Evolutionary conservation across 1,139 yeast genomes (phyloP).

Genomic region (Meyerozyma elateridarum): DNA sequence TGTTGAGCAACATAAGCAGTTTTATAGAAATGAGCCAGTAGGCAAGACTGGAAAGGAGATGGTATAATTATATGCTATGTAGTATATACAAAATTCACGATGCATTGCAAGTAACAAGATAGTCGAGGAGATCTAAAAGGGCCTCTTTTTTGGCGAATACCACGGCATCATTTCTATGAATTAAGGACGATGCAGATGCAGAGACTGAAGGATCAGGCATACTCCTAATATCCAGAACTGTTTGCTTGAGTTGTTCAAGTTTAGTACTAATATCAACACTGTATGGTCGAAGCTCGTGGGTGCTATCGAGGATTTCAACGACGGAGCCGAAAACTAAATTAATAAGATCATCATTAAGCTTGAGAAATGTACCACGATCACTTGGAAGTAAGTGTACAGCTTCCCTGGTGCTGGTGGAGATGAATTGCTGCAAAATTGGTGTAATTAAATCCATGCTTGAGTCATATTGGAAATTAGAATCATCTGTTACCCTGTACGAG

Average conservation of each 20-base stretch:
- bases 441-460: constrained; percentile 6
- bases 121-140: constrained; percentile 6
- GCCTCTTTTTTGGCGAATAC: constrained; percentile 6
- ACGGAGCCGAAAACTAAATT: background rate
- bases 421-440: constrained; percentile 2
- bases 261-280: background rate
- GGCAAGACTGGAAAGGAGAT: constrained; percentile 24
- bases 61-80: too few relatives aligned
- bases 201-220: background rate
- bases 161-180: constrained; percentile 4
- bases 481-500: constrained; percentile 7
- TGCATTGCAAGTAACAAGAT: background rate
- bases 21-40: constrained; percentile 50
- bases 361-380: constrained; percentile 8
- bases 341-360: constrained; percentile 11
- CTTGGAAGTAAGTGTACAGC: constrained; percentile 3
- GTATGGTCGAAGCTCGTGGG: too few relatives aligned
- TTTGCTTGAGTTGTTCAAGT: background rate
- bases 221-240: background rate
- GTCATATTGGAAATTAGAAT: constrained; percentile 6
- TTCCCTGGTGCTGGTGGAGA: background rate
- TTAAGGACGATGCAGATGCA: background rate
- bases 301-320: background rate
- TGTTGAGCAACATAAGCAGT: constrained; percentile 30
- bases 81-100: background rate